These are phyloP conservation scores for Wilhelminamyces savonicus DNA, from an alignment of 805 yeast species.

Conservation along the genomic window DNA sequence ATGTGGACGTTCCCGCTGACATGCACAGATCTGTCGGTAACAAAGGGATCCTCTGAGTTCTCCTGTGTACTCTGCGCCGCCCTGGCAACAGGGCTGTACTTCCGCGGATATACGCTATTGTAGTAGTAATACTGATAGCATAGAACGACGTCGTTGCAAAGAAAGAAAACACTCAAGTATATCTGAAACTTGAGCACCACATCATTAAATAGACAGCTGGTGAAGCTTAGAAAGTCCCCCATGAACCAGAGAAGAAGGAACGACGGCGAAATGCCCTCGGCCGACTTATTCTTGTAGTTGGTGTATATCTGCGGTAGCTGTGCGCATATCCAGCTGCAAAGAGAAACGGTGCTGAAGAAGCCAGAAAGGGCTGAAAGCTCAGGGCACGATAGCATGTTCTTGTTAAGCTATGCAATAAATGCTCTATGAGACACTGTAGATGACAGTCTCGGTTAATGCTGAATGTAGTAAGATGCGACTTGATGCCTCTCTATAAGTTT, in stretches of 20 bases:
- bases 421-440: too few relatives aligned
- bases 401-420: too few relatives aligned
- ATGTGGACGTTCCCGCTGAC: too few relatives aligned
- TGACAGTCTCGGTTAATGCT: too few relatives aligned
- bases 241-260: constrained; percentile 59
- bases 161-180: constrained; percentile 33
- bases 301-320: constrained; percentile 64
- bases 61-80: background rate
- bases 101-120: constrained; percentile 29
- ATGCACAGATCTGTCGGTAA: too few relatives aligned
- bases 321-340: constrained; percentile 60
- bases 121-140: constrained; percentile 39
- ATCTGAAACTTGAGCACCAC: constrained; percentile 33
- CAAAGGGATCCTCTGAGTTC: too few relatives aligned
- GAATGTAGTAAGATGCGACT: too few relatives aligned
- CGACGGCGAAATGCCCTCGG: constrained; percentile 59
- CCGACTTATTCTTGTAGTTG: constrained; percentile 53
- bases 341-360: constrained; percentile 11
- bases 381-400: too few relatives aligned
- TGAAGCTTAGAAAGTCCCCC: constrained; percentile 40
- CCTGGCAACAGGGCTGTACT: constrained; percentile 3
- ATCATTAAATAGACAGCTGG: constrained; percentile 34
- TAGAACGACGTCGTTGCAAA: constrained; percentile 31
- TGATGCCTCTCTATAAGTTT: too few relatives aligned
- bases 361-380: constrained; percentile 7